Evolutionary conservation across 2,329 filamentous ascomycete genomes (phyloP).

Genomic region (Dryadomyces quercus-mongolicae): DNA sequence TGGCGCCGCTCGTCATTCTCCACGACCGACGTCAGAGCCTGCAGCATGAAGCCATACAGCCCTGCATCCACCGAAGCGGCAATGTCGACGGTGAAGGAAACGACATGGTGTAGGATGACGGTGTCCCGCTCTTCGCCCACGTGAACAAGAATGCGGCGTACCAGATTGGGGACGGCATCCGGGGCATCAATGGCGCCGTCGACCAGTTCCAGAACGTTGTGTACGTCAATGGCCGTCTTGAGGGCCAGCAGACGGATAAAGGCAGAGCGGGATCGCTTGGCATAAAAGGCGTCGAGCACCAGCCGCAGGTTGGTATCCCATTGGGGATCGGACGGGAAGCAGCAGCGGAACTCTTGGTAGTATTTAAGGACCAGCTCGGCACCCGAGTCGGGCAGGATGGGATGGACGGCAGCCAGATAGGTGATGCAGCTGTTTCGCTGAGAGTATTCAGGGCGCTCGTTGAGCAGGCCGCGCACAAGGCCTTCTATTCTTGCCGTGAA

Average conservation of each 20-base stretch:
- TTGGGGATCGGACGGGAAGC: constrained; percentile 56
- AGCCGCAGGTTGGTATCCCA: constrained; percentile 54
- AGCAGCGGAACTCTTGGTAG: constrained; percentile 56
- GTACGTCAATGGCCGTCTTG: constrained; percentile 45
- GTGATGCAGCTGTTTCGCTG: constrained; percentile 55
- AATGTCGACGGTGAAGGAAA: constrained; percentile 52
- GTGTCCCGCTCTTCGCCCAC: constrained; percentile 53
- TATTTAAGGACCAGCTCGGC: constrained; percentile 54
- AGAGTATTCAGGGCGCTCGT: constrained; percentile 37
- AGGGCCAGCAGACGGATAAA: constrained; percentile 51
- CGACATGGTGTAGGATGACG: constrained; percentile 49
- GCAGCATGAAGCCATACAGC: constrained; percentile 47
- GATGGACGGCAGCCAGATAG: constrained; percentile 52
- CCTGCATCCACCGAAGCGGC: constrained; percentile 45
- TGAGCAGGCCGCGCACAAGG: constrained; percentile 26
- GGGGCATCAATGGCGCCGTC: constrained; percentile 34
- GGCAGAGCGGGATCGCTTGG: constrained; percentile 46
- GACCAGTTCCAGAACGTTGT: constrained; percentile 45
- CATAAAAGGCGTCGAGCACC: constrained; percentile 52
- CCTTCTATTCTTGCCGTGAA: constrained; percentile 38
- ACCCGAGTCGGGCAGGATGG: constrained; percentile 50
- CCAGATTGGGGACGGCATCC: constrained; percentile 44
- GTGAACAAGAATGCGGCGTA: constrained; percentile 47
- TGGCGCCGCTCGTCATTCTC: constrained; percentile 34
- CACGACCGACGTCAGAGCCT: constrained; percentile 38